Evolutionary conservation across 2,329 filamentous ascomycete species (phyloP).

Genomic region (Botryotinia narcissicola): DNA sequence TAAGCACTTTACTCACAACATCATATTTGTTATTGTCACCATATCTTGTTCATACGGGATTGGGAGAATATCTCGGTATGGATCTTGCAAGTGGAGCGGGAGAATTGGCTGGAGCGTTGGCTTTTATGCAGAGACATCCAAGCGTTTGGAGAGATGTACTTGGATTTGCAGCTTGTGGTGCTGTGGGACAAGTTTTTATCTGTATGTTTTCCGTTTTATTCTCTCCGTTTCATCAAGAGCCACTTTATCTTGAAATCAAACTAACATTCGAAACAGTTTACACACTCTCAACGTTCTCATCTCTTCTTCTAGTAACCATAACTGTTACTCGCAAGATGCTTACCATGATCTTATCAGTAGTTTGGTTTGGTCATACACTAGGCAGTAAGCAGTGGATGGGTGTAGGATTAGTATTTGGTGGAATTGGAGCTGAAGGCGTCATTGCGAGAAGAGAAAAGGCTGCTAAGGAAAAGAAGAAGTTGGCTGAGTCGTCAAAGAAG

Average conservation of each 20-base stretch:
- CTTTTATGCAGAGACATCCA: slow-evolving; percentile 78
- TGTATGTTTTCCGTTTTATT: slow-evolving; percentile 50
- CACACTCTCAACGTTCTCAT: slow-evolving; percentile 88
- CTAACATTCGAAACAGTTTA: slow-evolving; percentile 54
- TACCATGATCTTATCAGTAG: slow-evolving; percentile 94
- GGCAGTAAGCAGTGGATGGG: slow-evolving; percentile 91
- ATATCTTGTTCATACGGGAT: slow-evolving; percentile 66
- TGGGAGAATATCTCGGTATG: slow-evolving; percentile 66
- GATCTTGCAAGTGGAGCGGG: slow-evolving; percentile 58
- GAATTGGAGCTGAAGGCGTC: slow-evolving; percentile 84
- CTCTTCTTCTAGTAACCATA: slow-evolving; percentile 87
- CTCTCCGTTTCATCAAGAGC: neutral
- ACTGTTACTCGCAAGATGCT: slow-evolving; percentile 99
- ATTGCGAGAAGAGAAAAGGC: slow-evolving; percentile 81
- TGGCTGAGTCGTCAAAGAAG: slow-evolving; percentile 29
- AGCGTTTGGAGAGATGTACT: slow-evolving; percentile 83
- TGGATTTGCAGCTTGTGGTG: slow-evolving; percentile 85
- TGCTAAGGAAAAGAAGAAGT: slow-evolving; percentile 58
- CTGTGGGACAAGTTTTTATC: slow-evolving; percentile 94
- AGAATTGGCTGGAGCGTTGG: slow-evolving; percentile 75
- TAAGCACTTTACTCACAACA: slow-evolving; percentile 75
- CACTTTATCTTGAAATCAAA: neutral
- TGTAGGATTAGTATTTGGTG: slow-evolving; percentile 89
- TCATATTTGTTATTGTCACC: slow-evolving; percentile 76
- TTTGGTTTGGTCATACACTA: slow-evolving; percentile 89